Evolutionary conservation across 2,329 filamentous ascomycete genomes (phyloP).

Genomic region (Anthostomella pinea): DNA sequence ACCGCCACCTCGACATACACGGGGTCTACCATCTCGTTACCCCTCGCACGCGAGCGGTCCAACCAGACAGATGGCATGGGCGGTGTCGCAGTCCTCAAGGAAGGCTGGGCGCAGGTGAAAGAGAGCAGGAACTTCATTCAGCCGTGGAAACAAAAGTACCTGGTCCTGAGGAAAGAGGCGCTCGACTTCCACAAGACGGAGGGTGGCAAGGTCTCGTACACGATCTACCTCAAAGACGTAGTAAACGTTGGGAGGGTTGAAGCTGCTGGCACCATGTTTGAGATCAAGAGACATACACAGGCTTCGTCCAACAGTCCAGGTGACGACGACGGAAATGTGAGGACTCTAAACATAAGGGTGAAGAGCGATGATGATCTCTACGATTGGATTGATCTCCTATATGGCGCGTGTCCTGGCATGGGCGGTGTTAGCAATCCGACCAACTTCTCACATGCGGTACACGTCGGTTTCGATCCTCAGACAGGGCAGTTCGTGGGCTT

Average conservation of each 20-base stretch:
- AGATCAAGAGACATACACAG: slow-evolving; percentile 77
- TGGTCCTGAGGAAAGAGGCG: slow-evolving; percentile 88
- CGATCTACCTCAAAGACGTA: slow-evolving; percentile 81
- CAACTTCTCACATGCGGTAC: slow-evolving; percentile 95
- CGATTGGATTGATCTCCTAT: slow-evolving; percentile 98
- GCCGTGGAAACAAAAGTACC: slow-evolving; percentile 84
- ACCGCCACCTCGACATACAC: slow-evolving; percentile 66
- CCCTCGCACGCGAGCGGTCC: slow-evolving; percentile 60
- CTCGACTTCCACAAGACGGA: slow-evolving; percentile 94
- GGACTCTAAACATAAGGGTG: slow-evolving; percentile 86
- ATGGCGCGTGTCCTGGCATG: slow-evolving; percentile 94
- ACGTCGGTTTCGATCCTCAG: slow-evolving; percentile 94
- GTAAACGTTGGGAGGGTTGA: slow-evolving; percentile 89
- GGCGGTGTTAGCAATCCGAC: slow-evolving; percentile 97
- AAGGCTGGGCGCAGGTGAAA: slow-evolving; percentile 82
- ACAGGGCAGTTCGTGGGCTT: slow-evolving; percentile 93
- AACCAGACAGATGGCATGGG: slow-evolving; percentile 62
- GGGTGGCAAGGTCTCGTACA: slow-evolving; percentile 81
- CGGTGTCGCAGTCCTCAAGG: slow-evolving; percentile 72
- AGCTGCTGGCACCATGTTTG: slow-evolving; percentile 86
- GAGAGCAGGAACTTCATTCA: slow-evolving; percentile 85
- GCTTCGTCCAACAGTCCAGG: slow-evolving; percentile 68
- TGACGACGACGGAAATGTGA: slow-evolving; percentile 76
- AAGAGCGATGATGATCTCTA: slow-evolving; percentile 97
- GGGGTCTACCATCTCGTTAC: slow-evolving; percentile 69